Evolutionary conservation across 2,329 filamentous ascomycete genomes (phyloP).

Genomic region (Colletotrichum navitas): DNA sequence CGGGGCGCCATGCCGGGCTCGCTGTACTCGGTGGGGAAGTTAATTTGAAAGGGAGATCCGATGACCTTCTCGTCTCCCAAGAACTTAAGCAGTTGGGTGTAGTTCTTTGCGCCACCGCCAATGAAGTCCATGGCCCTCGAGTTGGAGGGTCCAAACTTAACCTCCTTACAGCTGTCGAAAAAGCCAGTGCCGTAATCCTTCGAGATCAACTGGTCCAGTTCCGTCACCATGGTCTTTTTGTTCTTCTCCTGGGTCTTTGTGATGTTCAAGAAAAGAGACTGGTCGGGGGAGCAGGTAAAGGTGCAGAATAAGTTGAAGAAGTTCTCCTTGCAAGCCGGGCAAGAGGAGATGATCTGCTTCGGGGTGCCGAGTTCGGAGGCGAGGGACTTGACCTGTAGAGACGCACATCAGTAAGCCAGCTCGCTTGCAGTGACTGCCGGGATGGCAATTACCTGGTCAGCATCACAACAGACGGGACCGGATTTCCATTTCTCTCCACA

Average conservation of each 20-base stretch:
- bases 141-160: constrained; percentile 96
- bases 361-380: constrained; percentile 88
- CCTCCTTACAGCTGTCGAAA: constrained; percentile 98
- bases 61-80: constrained; percentile 90
- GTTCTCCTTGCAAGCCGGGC: constrained; percentile 97
- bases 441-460: constrained; percentile 73
- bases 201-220: constrained; percentile 90
- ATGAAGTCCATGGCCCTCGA: constrained; percentile 96
- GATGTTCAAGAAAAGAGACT: constrained; percentile 95
- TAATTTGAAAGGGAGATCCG: constrained; percentile 98
- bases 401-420: background rate
- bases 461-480: constrained; percentile 85
- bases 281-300: constrained; percentile 97
- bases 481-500: constrained; percentile 90
- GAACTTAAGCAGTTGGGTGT: constrained; percentile 88
- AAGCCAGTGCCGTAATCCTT: constrained; percentile 87
- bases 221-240: constrained; percentile 74
- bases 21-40: constrained; percentile 78
- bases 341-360: constrained; percentile 89
- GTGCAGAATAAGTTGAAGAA: constrained; percentile 99
- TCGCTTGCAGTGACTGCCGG: background rate
- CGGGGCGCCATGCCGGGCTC: constrained; percentile 79
- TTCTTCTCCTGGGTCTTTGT: constrained; percentile 77
- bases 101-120: constrained; percentile 93
- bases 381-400: constrained; percentile 78